These are phyloP conservation scores for Naganishia onofrii DNA, from an alignment of 768 basidiomycete species.

Conservation along the genomic window DNA sequence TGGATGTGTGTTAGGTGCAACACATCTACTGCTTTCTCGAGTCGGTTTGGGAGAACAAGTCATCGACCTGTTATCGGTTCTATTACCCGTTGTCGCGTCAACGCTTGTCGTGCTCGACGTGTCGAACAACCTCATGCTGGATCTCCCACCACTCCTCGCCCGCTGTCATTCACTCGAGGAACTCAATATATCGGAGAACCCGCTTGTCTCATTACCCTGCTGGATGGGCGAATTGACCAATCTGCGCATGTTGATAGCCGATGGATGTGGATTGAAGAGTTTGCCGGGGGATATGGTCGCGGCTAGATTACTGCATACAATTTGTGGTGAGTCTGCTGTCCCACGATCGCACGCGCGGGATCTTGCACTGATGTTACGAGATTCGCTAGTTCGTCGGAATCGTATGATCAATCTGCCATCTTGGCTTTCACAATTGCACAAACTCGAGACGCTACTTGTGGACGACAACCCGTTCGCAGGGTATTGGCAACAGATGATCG, in stretches of 20 bases:
- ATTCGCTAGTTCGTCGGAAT: constrained; percentile 74
- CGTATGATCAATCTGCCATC: constrained; percentile 83
- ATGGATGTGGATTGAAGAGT: constrained; percentile 74
- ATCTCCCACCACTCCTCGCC: constrained; percentile 78
- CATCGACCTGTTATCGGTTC: constrained; percentile 67
- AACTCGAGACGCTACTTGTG: constrained; percentile 79
- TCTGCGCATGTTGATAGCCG: constrained; percentile 86
- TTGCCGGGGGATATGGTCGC: constrained; percentile 71
- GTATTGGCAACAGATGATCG: constrained; percentile 84
- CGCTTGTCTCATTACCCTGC: constrained; percentile 82
- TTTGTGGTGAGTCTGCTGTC: constrained; percentile 43
- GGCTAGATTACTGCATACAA: constrained; percentile 76
- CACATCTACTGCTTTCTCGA: constrained; percentile 87
- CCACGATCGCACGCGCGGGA: too few relatives aligned
- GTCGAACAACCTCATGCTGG: constrained; percentile 78
- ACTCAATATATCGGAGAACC: constrained; percentile 87
- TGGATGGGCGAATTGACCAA: constrained; percentile 74
- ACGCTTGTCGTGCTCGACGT: constrained; percentile 90
- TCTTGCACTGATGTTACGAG: too few relatives aligned
- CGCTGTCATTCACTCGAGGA: constrained; percentile 81
- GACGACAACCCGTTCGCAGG: constrained; percentile 95
- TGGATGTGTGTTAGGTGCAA: constrained; percentile 77
- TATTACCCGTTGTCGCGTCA: constrained; percentile 68
- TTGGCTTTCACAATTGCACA: constrained; percentile 85
- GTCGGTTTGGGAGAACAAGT: constrained; percentile 68